Evolutionary conservation across 768 basidiomycete species (phyloP).

Genomic region (Trametes cubensis): DNA sequence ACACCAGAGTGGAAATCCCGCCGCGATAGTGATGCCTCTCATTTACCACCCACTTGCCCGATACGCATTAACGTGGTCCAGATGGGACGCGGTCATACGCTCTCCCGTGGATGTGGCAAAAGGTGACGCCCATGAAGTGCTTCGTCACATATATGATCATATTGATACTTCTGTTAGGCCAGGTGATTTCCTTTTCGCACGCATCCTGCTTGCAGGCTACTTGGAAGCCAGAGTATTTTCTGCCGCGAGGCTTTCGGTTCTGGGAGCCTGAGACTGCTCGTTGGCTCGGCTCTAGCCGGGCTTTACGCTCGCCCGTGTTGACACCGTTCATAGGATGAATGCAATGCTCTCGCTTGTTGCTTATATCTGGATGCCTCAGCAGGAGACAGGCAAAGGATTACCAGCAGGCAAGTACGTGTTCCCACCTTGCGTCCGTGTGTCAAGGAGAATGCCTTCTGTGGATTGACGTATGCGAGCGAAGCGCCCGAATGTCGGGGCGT

Average conservation of each 20-base stretch:
- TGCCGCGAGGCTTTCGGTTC: not conserved
- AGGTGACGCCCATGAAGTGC: slow-evolving; percentile 6
- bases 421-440: too few species aligned
- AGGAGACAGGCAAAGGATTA: too few species aligned
- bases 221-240: not conserved
- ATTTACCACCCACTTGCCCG: not conserved
- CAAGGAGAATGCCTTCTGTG: not conserved
- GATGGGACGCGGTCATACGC: slow-evolving; percentile 12
- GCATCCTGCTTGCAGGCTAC: not conserved
- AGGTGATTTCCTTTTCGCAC: not conserved
- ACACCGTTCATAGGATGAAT: not conserved
- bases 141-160: slow-evolving; percentile 19
- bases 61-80: not conserved
- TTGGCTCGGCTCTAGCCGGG: slow-evolving; percentile 4
- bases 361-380: not conserved
- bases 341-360: not conserved
- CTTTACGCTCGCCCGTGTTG: not conserved
- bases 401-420: too few species aligned
- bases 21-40: not conserved
- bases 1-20: not conserved
- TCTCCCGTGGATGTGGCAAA: slow-evolving; percentile 5
- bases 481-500: not conserved
- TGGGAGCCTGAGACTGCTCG: not conserved
- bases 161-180: not conserved
- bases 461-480: not conserved